These are phyloP conservation scores for Malassezia slooffiae DNA, from an alignment of 1,284 basidiomycete species.

Conservation along the genomic window DNA sequence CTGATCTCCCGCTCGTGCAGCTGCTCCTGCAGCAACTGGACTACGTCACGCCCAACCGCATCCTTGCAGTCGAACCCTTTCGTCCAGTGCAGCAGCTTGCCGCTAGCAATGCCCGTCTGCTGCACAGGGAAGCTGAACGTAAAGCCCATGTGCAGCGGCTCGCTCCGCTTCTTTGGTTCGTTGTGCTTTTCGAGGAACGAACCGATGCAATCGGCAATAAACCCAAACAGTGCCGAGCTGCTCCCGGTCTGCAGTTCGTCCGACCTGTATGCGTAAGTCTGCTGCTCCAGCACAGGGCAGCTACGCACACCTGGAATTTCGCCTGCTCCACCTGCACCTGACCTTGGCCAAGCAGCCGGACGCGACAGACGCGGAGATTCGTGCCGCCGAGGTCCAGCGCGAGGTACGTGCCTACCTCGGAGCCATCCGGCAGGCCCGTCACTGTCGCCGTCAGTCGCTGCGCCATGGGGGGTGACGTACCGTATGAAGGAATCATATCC, in stretches of 20 bases:
- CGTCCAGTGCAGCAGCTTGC: conserved; percentile 56
- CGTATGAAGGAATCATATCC: conserved; percentile 40
- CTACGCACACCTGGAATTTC: conserved; percentile 45
- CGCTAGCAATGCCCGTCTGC: conserved; percentile 79
- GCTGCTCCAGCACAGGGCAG: conserved; percentile 77
- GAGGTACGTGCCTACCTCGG: conserved; percentile 39
- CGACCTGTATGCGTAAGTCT: conserved; percentile 58
- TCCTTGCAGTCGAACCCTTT: conserved; percentile 47
- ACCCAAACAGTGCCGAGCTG: conserved; percentile 51
- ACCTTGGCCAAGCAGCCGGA: conserved; percentile 74
- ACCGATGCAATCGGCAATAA: conserved; percentile 89
- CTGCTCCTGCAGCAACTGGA: conserved; percentile 79
- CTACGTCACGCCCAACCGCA: conserved; percentile 83
- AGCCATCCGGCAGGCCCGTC: conserved; percentile 34
- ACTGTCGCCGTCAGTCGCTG: too few relatives aligned
- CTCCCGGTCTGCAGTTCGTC: conserved; percentile 39
- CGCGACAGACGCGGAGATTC: conserved; percentile 70
- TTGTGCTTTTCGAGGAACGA: conserved; percentile 70
- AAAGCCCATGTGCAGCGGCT: conserved; percentile 53
- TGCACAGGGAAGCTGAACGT: conserved; percentile 81
- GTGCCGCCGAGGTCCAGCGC: conserved; percentile 41
- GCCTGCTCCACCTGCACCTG: conserved; percentile 64
- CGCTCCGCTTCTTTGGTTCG: conserved; percentile 41
- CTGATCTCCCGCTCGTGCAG: conserved; percentile 87
- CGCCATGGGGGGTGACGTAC: conserved; percentile 7